Conservation (phyloP, 164 flowering plant genomes). For the Malania oleifera region DNA sequence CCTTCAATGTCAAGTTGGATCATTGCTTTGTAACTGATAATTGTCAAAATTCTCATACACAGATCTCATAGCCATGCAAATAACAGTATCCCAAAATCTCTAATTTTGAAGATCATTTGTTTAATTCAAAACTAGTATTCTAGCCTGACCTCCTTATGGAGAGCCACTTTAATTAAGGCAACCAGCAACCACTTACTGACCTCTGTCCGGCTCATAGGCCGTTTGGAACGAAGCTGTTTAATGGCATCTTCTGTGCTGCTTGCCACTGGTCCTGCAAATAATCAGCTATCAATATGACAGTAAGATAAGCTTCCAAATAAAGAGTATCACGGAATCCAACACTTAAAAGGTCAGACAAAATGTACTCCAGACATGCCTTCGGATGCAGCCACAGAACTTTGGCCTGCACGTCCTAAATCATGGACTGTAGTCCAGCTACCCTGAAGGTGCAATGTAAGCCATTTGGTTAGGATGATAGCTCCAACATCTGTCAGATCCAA, state of each 20-base stretch:
- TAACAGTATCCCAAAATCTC: background rate
- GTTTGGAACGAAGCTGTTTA: constrained; percentile 54
- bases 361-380: constrained; percentile 34
- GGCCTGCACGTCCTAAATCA: constrained; percentile 28
- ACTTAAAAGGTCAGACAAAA: constrained; percentile 3
- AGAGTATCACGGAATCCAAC: background rate
- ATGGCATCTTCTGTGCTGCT: constrained; percentile 66
- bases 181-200: constrained; percentile 34
- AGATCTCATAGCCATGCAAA: background rate
- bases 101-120: background rate
- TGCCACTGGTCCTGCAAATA: constrained; percentile 34
- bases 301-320: background rate
- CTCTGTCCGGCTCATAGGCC: constrained; percentile 85
- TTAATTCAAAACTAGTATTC: background rate
- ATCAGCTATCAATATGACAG: constrained; percentile 9
- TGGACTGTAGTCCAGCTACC: constrained; percentile 50
- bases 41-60: too few species aligned
- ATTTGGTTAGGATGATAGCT: constrained; percentile 7
- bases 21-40: background rate
- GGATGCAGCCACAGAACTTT: constrained; percentile 30
- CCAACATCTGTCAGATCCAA: constrained; percentile 7
- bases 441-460: constrained; percentile 33
- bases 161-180: background rate
- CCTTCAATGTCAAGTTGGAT: background rate
- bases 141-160: background rate